A percentile compares a stretch with the other conserved stretches of the same genome.
These are phyloP conservation scores for Trypanosoma theileri DNA, from an alignment of 208 protist genomes.

Conservation along the genomic window DNA sequence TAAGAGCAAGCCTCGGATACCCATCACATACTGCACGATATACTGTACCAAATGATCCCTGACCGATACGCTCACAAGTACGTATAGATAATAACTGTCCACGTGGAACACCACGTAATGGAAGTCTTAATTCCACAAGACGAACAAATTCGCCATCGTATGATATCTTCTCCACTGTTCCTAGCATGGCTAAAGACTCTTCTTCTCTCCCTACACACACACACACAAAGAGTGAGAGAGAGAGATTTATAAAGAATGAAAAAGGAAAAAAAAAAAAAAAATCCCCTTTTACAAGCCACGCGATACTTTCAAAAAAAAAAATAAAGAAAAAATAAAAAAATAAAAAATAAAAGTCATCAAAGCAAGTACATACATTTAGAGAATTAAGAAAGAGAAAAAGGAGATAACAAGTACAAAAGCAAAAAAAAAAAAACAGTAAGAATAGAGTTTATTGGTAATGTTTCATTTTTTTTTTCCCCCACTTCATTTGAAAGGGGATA, in stretches of 20 bases:
- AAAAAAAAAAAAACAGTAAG: not conserved
- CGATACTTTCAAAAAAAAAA: not conserved
- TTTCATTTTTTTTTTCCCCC: not conserved
- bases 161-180: conserved; percentile 73
- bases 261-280: no score
- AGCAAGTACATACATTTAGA: no score
- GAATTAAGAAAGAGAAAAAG: not conserved
- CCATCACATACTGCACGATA: conserved; percentile 72
- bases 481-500: not conserved
- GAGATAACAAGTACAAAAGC: conserved; percentile 1
- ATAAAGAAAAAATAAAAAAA: not conserved
- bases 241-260: no score
- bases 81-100: conserved; percentile 48
- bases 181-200: conserved; percentile 47
- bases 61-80: conserved; percentile 79
- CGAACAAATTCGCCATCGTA: conserved; percentile 73
- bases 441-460: not conserved
- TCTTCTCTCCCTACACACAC: not conserved
- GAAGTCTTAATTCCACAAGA: conserved; percentile 70
- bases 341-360: not conserved
- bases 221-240: not conserved
- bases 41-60: conserved; percentile 88
- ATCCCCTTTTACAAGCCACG: not conserved
- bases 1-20: conserved; percentile 77
- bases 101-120: conserved; percentile 33